Base-by-base conservation (phyloP, 2,329 filamentous ascomycete species). In the Cryphonectria japonica region DNA sequence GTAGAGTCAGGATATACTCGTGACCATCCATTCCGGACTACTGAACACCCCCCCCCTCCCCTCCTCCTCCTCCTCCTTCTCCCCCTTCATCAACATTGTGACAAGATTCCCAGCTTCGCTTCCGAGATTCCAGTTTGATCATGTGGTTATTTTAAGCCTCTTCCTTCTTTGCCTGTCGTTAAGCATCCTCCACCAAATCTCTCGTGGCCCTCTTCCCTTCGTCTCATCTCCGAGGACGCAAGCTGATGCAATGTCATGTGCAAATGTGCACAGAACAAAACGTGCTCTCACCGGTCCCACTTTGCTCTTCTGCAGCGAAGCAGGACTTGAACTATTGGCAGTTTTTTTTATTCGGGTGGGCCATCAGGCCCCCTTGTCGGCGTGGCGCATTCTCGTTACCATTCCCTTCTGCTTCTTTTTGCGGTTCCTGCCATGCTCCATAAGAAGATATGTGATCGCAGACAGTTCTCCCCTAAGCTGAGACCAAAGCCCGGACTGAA, bases 401-500 rank as follows among this genome's bases (percentile, higher is more conserved):
- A 59, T 34, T 2, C 54, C 26, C 32, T 14, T 32, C 11, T 19
- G 54, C 14, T 32, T 32, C 26, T 19, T 29, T 11, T 14, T 19
- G 2, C 26, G 29, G 19, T 34, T 34, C 46, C 9, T 50, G n/a
- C 26, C 26, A 26, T 26, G 26, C 39, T 19, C 34, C 22, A 22
- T 37, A 34, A 19, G 32, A 26, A 26, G 6, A 6, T 5, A 16
- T 61, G 16, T 57, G 13, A 34, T 19, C 6, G 16, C 26, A 9
- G 9, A 34, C 34, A 1, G 62, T 50, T n/a, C 5, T 50, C 39
- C 19, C 43, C 63, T 34, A 43, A 65, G 43, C 63, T 65, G 26
- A 65, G 41, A 32, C 29, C 63, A n/a, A 19, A 46, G 41, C 63
- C 43, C 16, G 16, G 63, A 50, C 43, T 65, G 63, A 65, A 65